These are phyloP conservation scores for Endogone sp. DNA, from an alignment of 192 early-diverging fungal species.

Conservation along the genomic window DNA sequence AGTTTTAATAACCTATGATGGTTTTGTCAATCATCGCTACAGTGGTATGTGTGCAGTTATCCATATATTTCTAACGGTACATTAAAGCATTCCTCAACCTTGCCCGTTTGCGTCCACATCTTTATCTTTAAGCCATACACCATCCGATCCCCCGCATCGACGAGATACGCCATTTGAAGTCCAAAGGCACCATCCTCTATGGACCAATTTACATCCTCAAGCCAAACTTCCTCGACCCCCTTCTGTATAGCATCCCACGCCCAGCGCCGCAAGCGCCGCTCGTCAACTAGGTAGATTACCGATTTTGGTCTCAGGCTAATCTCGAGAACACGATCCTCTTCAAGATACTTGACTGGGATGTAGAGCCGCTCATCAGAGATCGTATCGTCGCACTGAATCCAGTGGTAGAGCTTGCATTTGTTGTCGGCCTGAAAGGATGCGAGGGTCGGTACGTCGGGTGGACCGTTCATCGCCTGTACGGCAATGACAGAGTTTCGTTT, in stretches of 20 bases:
- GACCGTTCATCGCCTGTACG: background rate
- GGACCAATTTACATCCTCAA: background rate
- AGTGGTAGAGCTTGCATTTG: background rate
- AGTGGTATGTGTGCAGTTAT: no score
- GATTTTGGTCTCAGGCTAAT: background rate
- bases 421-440: background rate
- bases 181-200: background rate
- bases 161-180: background rate
- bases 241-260: background rate
- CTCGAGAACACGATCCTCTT: background rate
- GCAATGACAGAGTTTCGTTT: background rate
- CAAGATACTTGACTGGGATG: background rate
- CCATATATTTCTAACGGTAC: background rate
- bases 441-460: background rate
- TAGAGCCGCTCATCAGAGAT: background rate
- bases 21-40: no score
- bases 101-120: background rate
- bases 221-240: background rate
- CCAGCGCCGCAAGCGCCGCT: background rate
- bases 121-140: background rate
- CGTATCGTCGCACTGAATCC: background rate
- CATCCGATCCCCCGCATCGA: background rate
- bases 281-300: background rate
- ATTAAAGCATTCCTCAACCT: background rate
- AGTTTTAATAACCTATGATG: no score